These are phyloP conservation scores for Diaporthe nobilis DNA, from an alignment of 2,329 filamentous ascomycete species.

Conservation along the genomic window DNA sequence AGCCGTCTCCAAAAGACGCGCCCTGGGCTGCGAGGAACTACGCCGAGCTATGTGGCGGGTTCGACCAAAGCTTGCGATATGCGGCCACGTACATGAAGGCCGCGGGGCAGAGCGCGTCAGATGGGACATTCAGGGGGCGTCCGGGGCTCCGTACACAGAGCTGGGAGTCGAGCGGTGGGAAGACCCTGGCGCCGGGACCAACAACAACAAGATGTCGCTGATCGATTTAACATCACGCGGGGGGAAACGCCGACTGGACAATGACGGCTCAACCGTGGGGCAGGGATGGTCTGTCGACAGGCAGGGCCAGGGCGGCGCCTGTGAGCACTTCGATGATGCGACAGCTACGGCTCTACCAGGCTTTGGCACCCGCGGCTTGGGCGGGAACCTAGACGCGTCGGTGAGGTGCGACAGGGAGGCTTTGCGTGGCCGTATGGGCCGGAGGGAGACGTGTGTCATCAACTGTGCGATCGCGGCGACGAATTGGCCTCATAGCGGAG, in stretches of 20 bases:
- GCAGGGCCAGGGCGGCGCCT: neutral
- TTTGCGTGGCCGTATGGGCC: conserved; percentile 58
- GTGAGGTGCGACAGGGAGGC: conserved; percentile 57
- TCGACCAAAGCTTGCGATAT: conserved; percentile 75
- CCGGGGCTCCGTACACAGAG: conserved; percentile 60
- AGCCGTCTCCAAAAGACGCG: conserved; percentile 51
- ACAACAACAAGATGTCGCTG: conserved; percentile 74
- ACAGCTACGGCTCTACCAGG: conserved; percentile 44
- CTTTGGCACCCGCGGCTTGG: conserved; percentile 55
- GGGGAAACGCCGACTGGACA: conserved; percentile 58
- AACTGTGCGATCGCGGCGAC: conserved; percentile 83
- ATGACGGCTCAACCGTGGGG: conserved; percentile 55
- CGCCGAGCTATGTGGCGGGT: conserved; percentile 70
- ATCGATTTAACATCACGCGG: conserved; percentile 70
- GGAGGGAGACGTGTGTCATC: conserved; percentile 81
- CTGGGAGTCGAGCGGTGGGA: conserved; percentile 63
- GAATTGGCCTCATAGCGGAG: conserved; percentile 73
- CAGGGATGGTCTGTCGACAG: neutral
- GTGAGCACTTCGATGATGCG: conserved; percentile 3
- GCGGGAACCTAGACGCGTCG: conserved; percentile 56
- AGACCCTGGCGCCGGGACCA: conserved; percentile 67
- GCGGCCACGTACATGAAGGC: conserved; percentile 80
- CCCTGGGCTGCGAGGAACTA: conserved; percentile 73
- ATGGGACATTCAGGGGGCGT: conserved; percentile 66
- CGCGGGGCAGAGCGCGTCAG: conserved; percentile 73